These are phyloP conservation scores for Plasmodium gonderi DNA, from an alignment of 169 alveolate species.

Conservation along the genomic window DNA sequence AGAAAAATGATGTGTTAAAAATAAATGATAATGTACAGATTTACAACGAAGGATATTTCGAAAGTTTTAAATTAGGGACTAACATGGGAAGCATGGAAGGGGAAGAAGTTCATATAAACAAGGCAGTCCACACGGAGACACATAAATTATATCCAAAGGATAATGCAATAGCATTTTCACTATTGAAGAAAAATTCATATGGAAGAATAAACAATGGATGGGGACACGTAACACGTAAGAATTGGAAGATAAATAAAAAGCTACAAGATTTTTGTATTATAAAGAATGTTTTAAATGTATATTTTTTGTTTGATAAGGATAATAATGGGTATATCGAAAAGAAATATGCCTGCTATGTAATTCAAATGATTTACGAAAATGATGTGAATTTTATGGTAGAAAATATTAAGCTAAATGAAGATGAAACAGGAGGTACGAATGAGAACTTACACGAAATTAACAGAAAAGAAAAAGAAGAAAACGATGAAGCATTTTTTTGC, in stretches of 20 bases:
- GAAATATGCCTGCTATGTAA: conserved; percentile 54
- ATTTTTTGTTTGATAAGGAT: conserved; percentile 58
- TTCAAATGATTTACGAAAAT: conserved; percentile 63
- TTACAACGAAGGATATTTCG: conserved; percentile 3
- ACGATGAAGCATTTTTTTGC: conserved; percentile 16
- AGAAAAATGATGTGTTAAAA: background rate
- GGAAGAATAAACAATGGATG: background rate
- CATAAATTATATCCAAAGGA: too few species aligned
- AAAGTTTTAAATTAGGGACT: conserved; percentile 13
- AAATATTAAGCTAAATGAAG: conserved; percentile 41
- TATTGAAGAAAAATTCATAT: background rate
- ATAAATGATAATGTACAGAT: background rate
- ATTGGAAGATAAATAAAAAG: conserved; percentile 3
- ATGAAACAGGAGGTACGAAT: background rate
- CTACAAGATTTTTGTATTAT: conserved; percentile 17
- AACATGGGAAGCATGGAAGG: background rate
- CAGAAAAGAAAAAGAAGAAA: background rate
- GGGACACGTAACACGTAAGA: background rate
- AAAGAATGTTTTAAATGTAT: conserved; percentile 60
- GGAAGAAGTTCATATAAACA: background rate
- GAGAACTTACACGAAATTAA: background rate
- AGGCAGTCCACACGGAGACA: too few species aligned
- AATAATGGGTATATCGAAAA: conserved; percentile 47
- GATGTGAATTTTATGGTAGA: conserved; percentile 20
- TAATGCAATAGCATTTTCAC: background rate